Evolutionary conservation across 257 asterid species (phyloP).

Genomic region (Echium plantagineum): DNA sequence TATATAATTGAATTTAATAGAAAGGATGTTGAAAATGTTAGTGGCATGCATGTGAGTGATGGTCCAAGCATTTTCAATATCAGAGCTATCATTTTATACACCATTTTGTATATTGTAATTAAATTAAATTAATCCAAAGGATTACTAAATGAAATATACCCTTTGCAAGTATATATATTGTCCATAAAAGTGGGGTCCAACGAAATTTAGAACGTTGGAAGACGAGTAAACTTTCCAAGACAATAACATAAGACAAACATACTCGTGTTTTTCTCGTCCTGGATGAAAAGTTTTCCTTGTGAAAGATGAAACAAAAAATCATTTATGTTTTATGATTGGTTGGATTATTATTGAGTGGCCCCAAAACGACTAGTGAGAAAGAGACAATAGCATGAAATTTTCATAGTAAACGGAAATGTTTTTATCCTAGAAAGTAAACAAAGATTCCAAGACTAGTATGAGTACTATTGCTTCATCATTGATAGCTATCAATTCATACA

Average conservation of each 20-base stretch:
- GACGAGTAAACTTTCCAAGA: conserved; percentile 1
- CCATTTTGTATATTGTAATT: too few species aligned
- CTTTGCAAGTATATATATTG: not conserved
- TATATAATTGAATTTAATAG: not conserved
- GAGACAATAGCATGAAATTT: too few species aligned
- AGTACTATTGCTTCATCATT: too few species aligned
- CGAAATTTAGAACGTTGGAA: conserved; percentile 28
- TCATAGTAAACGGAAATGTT: too few species aligned
- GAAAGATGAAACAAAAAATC: not conserved
- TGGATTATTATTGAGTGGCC: not conserved
- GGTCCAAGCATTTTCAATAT: conserved; percentile 21
- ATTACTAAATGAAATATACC: not conserved
- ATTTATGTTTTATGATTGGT: too few species aligned
- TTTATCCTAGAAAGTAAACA: too few species aligned
- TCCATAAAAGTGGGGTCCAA: conserved; percentile 13
- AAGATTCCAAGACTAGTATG: too few species aligned
- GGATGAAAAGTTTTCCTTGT: not conserved
- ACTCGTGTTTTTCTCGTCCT: not conserved
- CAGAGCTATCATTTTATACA: conserved; percentile 15
- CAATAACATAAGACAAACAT: not conserved
- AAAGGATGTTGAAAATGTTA: too few species aligned
- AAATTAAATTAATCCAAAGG: not conserved
- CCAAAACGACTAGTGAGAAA: not conserved
- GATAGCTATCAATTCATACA: not conserved
- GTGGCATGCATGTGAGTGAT: conserved; percentile 20